Conservation (phyloP, 345 rosid genomes). For the Salix dunnii region DNA sequence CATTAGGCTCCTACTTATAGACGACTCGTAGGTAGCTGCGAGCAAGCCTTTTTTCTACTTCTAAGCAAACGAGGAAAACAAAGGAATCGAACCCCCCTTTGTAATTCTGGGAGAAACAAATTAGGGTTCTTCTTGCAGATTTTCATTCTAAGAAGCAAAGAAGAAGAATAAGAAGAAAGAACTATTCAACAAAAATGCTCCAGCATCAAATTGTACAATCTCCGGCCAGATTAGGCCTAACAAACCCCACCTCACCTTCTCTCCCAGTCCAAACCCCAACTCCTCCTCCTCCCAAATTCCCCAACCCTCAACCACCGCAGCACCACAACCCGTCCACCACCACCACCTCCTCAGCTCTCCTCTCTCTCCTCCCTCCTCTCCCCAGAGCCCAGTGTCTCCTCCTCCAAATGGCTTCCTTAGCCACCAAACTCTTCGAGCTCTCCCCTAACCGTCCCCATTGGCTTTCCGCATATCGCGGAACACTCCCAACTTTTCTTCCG, state of each 20-base stretch:
- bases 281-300: conserved; percentile 65
- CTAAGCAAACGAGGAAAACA: too few relatives aligned
- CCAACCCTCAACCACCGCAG: conserved; percentile 32
- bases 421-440: conserved; percentile 71
- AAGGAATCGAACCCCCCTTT: too few relatives aligned
- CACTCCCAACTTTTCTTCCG: conserved; percentile 67
- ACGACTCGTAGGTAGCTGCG: too few relatives aligned
- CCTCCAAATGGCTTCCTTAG: conserved; percentile 69
- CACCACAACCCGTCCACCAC: conserved; percentile 31
- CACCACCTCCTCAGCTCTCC: conserved; percentile 60
- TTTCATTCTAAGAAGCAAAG: too few relatives aligned
- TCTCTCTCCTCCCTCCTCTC: conserved; percentile 85
- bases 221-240: conserved; percentile 82
- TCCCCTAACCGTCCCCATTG: conserved; percentile 73
- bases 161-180: too few relatives aligned
- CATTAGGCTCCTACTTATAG: too few relatives aligned
- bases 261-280: conserved; percentile 46
- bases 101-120: too few relatives aligned
- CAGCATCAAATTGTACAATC: conserved; percentile 80
- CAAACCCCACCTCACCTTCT: conserved; percentile 73
- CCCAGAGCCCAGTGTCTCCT: conserved; percentile 82
- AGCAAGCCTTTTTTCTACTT: too few relatives aligned
- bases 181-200: conserved; percentile 38
- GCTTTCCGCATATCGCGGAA: conserved; percentile 77
- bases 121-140: too few relatives aligned